These are phyloP conservation scores for Tremellales sp. DNA, from an alignment of 1,284 basidiomycete species.

Conservation along the genomic window DNA sequence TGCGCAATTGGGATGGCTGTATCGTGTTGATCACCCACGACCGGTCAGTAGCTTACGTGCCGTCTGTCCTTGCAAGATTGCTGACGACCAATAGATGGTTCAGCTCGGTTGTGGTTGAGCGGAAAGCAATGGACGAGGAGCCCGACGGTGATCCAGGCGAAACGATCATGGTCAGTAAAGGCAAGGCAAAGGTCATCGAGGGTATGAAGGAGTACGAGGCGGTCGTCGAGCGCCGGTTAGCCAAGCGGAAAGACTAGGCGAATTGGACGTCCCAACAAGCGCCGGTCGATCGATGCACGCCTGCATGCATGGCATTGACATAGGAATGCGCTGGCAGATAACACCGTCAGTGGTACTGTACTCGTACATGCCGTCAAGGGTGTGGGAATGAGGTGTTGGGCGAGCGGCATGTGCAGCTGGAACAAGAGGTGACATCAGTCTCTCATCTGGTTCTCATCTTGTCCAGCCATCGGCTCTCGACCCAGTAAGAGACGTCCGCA, in stretches of 20 bases:
- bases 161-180: not conserved
- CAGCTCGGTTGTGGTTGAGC: not conserved
- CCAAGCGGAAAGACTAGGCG: not conserved
- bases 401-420: no score
- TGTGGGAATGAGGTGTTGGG: no score
- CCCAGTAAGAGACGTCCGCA: no score
- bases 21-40: constrained; percentile 67
- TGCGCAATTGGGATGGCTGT: constrained; percentile 58
- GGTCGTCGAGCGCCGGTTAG: not conserved
- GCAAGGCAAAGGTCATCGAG: not conserved
- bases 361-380: no score
- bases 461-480: no score
- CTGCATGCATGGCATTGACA: no score
- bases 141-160: not conserved
- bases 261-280: no score
- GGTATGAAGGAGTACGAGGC: constrained; percentile 5
- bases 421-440: no score
- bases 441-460: no score
- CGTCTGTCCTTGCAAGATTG: not conserved
- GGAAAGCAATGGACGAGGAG: not conserved
- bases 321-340: no score
- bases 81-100: not conserved
- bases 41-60: constrained; percentile 37
- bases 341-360: no score
- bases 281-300: no score